Evolutionary conservation across 805 yeast genomes (phyloP).

Genomic region (Candida sonorensis): DNA sequence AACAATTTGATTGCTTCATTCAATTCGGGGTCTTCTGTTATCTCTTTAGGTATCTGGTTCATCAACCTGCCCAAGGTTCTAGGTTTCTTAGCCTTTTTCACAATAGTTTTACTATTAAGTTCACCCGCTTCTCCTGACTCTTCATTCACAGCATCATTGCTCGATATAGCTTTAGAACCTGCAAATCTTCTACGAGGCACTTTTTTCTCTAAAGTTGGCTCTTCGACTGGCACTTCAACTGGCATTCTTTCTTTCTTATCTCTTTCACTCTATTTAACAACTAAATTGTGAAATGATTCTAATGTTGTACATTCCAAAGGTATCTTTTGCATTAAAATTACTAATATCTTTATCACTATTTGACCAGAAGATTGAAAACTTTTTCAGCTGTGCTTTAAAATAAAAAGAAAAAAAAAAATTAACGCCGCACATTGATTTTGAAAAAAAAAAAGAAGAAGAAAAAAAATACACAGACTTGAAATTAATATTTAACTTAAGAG

Average conservation of each 20-base stretch:
- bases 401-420: conserved; percentile 1
- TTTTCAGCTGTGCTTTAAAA: no score
- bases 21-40: conserved; percentile 71
- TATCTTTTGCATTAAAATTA: no score
- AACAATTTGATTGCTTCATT: conserved; percentile 74
- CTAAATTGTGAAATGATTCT: no score
- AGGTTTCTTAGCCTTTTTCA: conserved; percentile 16
- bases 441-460: not conserved
- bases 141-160: conserved; percentile 1
- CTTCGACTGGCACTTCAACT: conserved; percentile 1
- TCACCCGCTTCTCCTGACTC: conserved; percentile 1
- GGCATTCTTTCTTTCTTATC: no score
- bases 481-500: no score
- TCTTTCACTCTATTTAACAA: no score
- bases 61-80: conserved; percentile 51
- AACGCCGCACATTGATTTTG: not conserved
- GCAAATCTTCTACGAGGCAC: conserved; percentile 22
- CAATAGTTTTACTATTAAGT: conserved; percentile 8
- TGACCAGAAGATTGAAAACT: no score
- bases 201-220: conserved; percentile 1
- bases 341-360: no score
- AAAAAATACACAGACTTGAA: no score
- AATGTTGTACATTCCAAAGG: no score
- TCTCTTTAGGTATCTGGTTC: conserved; percentile 86
- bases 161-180: conserved; percentile 15